Evolutionary conservation across 331 rosid genomes (phyloP).

Genomic region (Rosa hybrid): DNA sequence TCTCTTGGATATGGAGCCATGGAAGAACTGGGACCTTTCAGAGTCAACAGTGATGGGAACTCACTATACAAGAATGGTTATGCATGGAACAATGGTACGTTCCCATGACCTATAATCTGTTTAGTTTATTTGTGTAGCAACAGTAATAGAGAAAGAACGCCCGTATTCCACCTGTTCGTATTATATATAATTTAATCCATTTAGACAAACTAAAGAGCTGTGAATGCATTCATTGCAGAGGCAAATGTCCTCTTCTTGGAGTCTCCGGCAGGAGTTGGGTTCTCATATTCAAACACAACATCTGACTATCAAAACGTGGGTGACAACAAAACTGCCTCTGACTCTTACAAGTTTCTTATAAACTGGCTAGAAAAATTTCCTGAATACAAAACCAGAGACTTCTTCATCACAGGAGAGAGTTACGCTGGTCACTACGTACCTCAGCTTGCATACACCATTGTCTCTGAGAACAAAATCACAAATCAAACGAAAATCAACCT

Average conservation of each 20-base stretch:
- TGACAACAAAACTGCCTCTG: conserved; percentile 51
- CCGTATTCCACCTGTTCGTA: not conserved
- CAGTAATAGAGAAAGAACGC: not conserved
- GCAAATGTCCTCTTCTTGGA: conserved; percentile 65
- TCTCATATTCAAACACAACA: conserved; percentile 59
- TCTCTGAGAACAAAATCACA: conserved; percentile 14
- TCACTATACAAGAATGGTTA: conserved; percentile 42
- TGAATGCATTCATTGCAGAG: conserved; percentile 32
- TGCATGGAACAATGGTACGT: conserved; percentile 57
- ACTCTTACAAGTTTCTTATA: conserved; percentile 35
- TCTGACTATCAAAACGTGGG: conserved; percentile 40
- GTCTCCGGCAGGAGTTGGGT: conserved; percentile 76
- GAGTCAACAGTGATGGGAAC: conserved; percentile 53
- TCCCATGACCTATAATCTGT: not conserved
- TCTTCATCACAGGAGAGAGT: conserved; percentile 41
- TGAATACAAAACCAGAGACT: conserved; percentile 34
- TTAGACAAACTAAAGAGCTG: not conserved
- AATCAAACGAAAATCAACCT: conserved; percentile 33
- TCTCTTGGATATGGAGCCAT: conserved; percentile 71
- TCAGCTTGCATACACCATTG: conserved; percentile 36
- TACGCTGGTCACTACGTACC: conserved; percentile 44
- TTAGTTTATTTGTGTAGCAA: not conserved
- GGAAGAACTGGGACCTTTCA: conserved; percentile 70
- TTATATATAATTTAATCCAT: not conserved
- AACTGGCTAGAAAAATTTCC: conserved; percentile 44